Percentiles rank a stretch among this genome's conserved stretches.
These are phyloP conservation scores for Talaromyces pinophilus DNA, from an alignment of 2,329 filamentous ascomycete species.

Conservation along the genomic window DNA sequence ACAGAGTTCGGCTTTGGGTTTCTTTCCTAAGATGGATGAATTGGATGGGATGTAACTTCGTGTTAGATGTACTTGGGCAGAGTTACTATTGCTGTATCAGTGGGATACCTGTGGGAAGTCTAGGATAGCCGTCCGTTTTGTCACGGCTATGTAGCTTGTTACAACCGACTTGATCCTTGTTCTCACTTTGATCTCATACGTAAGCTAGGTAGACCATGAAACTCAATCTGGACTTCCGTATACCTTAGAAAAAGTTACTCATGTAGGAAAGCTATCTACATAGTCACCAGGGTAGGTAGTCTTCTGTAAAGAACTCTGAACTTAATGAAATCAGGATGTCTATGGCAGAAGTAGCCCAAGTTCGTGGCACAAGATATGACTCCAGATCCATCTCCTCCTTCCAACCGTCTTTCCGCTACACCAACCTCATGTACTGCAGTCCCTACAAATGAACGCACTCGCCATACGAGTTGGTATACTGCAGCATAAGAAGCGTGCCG, in stretches of 20 bases:
- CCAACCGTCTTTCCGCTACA: not conserved
- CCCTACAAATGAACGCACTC: not conserved
- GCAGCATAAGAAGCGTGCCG: not conserved
- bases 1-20: not conserved
- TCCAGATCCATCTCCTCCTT: not conserved
- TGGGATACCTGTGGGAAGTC: not conserved
- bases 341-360: not conserved
- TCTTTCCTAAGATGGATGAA: not conserved
- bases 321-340: not conserved
- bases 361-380: too few relatives aligned
- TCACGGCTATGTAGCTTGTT: not conserved
- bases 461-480: not conserved
- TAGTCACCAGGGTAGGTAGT: too few relatives aligned
- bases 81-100: not conserved
- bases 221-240: too few relatives aligned
- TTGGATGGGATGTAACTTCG: not conserved
- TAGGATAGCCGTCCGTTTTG: not conserved
- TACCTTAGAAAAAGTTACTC: not conserved
- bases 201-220: not conserved
- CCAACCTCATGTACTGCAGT: not conserved
- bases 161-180: not conserved
- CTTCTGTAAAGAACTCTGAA: too few relatives aligned
- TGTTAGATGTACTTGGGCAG: not conserved
- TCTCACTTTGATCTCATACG: too few relatives aligned
- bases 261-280: slow-evolving; percentile 4